Conservation (phyloP, 495 filamentous ascomycete species). For the Podospora pseudocomata region DNA sequence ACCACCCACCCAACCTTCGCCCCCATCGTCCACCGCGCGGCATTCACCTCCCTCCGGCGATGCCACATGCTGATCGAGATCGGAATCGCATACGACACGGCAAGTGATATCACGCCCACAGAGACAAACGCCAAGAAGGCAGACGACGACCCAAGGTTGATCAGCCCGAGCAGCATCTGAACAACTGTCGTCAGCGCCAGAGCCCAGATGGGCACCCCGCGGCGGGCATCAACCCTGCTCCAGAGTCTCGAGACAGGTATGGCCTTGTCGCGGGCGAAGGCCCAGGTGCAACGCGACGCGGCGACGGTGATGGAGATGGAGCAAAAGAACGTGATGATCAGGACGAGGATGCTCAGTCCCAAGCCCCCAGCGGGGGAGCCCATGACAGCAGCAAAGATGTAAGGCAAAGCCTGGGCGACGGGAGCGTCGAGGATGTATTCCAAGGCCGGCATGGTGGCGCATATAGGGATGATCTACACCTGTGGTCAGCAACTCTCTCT, state of each 20-base stretch:
- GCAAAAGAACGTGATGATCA: constrained; percentile 63
- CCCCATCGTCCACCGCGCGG: constrained; percentile 58
- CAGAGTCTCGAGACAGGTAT: constrained; percentile 66
- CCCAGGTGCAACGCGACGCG: constrained; percentile 57
- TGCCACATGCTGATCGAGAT: constrained; percentile 47
- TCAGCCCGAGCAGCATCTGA: constrained; percentile 55
- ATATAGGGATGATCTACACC: constrained; percentile 50
- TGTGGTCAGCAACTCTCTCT: too few relatives aligned
- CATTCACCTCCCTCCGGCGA: constrained; percentile 36
- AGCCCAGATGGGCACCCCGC: constrained; percentile 52
- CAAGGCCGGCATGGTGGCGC: constrained; percentile 59
- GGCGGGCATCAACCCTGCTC: constrained; percentile 51
- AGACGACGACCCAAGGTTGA: constrained; percentile 58
- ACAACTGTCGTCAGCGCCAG: constrained; percentile 56
- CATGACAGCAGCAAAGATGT: constrained; percentile 57
- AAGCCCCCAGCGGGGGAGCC: constrained; percentile 62
- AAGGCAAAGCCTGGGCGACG: constrained; percentile 56
- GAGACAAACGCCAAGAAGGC: constrained; percentile 60
- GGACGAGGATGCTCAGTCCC: constrained; percentile 66
- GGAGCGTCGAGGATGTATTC: constrained; percentile 46
- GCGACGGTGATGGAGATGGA: constrained; percentile 58
- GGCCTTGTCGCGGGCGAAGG: constrained; percentile 61
- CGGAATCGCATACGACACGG: constrained; percentile 60
- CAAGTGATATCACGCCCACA: constrained; percentile 63
- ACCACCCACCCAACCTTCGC: constrained; percentile 48